These are phyloP conservation scores for Discostella stelligeroides DNA, from an alignment of 108 stramenopile species.

Conservation along the genomic window DNA sequence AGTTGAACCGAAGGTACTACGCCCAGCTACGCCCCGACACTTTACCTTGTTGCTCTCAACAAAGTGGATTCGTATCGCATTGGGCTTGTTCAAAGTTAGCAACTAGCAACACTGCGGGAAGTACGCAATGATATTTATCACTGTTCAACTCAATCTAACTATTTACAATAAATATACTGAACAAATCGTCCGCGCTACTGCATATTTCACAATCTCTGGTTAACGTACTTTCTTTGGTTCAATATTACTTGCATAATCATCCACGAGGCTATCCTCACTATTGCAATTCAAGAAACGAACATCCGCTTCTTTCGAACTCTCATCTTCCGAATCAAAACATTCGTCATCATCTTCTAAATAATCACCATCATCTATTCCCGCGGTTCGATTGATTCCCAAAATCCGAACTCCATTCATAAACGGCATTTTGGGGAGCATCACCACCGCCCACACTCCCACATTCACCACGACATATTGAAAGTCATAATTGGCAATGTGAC, in stretches of 20 bases:
- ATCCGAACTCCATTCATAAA: slow-evolving; percentile 96
- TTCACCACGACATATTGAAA: slow-evolving; percentile 64
- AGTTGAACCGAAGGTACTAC: too few species aligned
- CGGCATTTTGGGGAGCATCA: slow-evolving; percentile 88
- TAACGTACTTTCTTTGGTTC: background rate
- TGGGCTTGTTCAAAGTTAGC: too few species aligned
- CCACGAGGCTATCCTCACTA: background rate
- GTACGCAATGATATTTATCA: too few species aligned
- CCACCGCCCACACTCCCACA: slow-evolving; percentile 79
- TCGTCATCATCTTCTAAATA: slow-evolving; percentile 27
- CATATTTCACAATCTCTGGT: background rate
- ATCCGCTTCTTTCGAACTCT: slow-evolving; percentile 10
- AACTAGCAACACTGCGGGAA: too few species aligned
- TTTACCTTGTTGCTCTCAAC: too few species aligned
- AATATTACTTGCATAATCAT: too few species aligned
- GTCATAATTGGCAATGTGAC: slow-evolving; percentile 75
- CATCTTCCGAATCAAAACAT: slow-evolving; percentile 33
- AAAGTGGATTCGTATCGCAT: too few species aligned
- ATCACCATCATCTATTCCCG: slow-evolving; percentile 91
- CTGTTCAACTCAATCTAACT: too few species aligned
- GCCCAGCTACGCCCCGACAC: too few species aligned
- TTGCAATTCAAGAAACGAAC: background rate
- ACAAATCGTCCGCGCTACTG: background rate
- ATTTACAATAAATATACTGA: too few species aligned
- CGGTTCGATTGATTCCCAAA: slow-evolving; percentile 94